Base-by-base conservation (phyloP, 208 protist genomes). In the Crithidia brevicula region DNA sequence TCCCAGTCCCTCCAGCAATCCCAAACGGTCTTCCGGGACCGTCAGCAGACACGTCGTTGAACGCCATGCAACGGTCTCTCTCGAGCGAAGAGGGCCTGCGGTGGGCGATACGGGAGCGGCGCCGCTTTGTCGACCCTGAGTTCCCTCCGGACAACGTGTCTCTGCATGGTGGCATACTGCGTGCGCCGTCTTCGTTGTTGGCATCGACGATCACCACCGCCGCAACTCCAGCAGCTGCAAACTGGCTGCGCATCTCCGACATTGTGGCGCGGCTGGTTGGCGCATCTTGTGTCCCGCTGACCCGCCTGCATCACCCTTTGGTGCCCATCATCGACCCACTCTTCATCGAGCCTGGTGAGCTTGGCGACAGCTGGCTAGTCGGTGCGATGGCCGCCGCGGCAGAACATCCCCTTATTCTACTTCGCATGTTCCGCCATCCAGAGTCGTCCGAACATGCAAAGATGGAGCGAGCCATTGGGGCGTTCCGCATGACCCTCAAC, bases 331-430 rank as follows among this genome's bases (percentile, higher is more conserved):
- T 65, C 33, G 59, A 54, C 36, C 69, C 52, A 15, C 40, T 65
- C 20, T 50, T 77, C 60, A 86, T 86, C 38, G 74, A 81, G 28
- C 67, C 81, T 0, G 61, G 85, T 27, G 70, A 83, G 34, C 70
- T 91, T 10, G 88, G 85, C 18, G 81, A 91, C 68, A 85, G 62
- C 58, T 93, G 81, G 81, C 45, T 93, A 38, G 45, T 88, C 25
- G 77, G 82, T 40, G 79, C 88, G 27, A 78, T 93, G 49, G 83
- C 85, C 10, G 53, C 65, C n/a, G 52, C 85, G 4, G 79, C 83
- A n/a, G 82, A 89, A 53, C 56, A 73, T 46, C 63, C 77, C 25
- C n/a, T 59, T 1, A 23, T 72, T 49, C 53, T 91, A 13, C 51
- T 74, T 7, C 69, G 50, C 38, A 69, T 89, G 65, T 68, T 75